These are phyloP conservation scores for Globisporangium spinosum DNA, from an alignment of 352 stramenopile genomes.

Conservation along the genomic window DNA sequence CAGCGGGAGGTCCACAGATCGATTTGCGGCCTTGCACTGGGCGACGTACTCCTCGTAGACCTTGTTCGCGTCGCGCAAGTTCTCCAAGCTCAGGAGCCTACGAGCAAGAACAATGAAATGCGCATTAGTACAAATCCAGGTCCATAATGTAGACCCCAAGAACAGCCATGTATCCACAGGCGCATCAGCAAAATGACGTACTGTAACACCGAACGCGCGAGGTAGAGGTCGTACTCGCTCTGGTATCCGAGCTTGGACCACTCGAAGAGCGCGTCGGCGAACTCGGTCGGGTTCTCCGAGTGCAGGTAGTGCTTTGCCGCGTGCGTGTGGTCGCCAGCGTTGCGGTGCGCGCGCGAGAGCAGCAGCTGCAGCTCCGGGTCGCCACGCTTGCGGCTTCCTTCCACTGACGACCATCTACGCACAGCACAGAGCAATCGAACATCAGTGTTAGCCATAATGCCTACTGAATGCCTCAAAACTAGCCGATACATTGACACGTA, in stretches of 20 bases:
- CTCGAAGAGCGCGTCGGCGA: constrained; percentile 66
- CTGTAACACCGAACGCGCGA: constrained; percentile 75
- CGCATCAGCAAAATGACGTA: constrained; percentile 29
- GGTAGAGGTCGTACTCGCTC: constrained; percentile 79
- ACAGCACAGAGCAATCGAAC: not conserved
- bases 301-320: constrained; percentile 81
- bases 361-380: constrained; percentile 76
- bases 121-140: not conserved
- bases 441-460: not conserved
- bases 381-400: constrained; percentile 70
- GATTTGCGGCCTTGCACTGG: constrained; percentile 38
- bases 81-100: constrained; percentile 79
- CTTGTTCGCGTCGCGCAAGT: constrained; percentile 82
- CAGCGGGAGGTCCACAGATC: constrained; percentile 61
- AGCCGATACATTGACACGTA: constrained; percentile 21
- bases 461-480: not conserved
- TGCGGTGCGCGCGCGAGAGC: constrained; percentile 49
- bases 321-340: constrained; percentile 54
- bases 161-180: not conserved
- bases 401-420: constrained; percentile 54
- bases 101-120: not conserved
- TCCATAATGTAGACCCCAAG: not conserved
- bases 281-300: constrained; percentile 63
- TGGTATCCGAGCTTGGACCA: constrained; percentile 73
- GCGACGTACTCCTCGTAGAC: constrained; percentile 67